Percentiles rank a stretch among this genome's conserved stretches.
phyloP scores from a whole-genome alignment of 108 stramenopile species.

The Conticribra weissflogii region DNA sequence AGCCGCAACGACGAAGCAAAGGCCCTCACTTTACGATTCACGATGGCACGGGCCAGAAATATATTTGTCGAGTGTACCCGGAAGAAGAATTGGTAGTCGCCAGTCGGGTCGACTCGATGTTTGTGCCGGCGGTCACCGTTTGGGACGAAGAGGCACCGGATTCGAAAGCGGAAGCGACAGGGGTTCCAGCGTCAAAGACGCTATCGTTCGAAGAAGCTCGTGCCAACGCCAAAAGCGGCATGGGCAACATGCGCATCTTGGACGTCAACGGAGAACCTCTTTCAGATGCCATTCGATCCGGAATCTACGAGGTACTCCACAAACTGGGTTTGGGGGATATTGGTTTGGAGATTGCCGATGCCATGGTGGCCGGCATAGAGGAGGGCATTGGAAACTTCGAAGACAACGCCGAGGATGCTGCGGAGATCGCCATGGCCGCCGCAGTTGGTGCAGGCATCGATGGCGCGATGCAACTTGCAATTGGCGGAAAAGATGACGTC shows the following conservation, averaged over 20 bases:
- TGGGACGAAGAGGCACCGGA: constrained; percentile 13
- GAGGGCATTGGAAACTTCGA: constrained; percentile 4
- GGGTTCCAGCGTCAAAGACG: too few relatives aligned
- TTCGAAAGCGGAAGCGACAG: neutral
- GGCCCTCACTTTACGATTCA: constrained; percentile 57
- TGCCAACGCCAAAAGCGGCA: constrained; percentile 22
- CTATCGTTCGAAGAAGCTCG: too few relatives aligned
- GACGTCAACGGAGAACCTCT: constrained; percentile 6
- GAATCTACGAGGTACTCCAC: constrained; percentile 10
- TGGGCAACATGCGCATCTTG: neutral
- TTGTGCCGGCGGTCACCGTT: constrained; percentile 47
- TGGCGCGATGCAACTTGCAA: constrained; percentile 6
- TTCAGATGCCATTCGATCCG: constrained; percentile 10
- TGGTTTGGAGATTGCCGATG: constrained; percentile 17
- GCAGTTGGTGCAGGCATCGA: constrained; percentile 33
- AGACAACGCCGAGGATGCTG: constrained; percentile 5
- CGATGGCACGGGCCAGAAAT: constrained; percentile 64
- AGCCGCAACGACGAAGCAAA: constrained; percentile 4
- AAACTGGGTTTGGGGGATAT: constrained; percentile 23
- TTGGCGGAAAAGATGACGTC: neutral
- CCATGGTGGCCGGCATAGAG: neutral
- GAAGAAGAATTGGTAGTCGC: constrained; percentile 71
- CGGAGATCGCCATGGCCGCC: constrained; percentile 30
- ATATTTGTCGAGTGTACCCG: constrained; percentile 69
- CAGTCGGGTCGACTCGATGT: constrained; percentile 69